Base-by-base conservation (phyloP, 2,329 filamentous ascomycete species). In the Aspergillus jensenii region DNA sequence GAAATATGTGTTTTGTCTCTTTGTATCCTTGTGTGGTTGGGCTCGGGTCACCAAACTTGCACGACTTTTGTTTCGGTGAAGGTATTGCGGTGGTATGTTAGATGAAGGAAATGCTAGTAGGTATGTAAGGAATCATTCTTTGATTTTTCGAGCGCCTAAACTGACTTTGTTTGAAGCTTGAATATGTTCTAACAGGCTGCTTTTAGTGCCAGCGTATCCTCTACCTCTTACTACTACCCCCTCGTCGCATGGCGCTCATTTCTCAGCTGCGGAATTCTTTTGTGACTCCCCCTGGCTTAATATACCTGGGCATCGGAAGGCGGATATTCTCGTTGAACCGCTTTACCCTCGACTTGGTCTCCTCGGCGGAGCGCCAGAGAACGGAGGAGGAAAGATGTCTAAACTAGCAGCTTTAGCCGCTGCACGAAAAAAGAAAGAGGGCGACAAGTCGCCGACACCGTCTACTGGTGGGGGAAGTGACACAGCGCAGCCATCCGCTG, bases 331-430 rank as follows among this genome's bases (percentile, higher is more conserved):
- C 39, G 76, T 90, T 50, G 81, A 87, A 41, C 85, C 82, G 74
- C 58, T 83, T 37, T 77, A 77, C 61, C 86, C 83, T 53, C 79
- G 78, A 48, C 84, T 87, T 17, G 89, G 91, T 2, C 80, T 99
- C 0, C 76, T 96, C 2, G 96, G 95, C 31, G 96, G 95, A 35
- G 84, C 86, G 8, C 69, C 86, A 2, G 83, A 85, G 48, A 77
- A 77, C 12, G 69, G 33, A 11, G 52, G 78, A n/a, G 82, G 85
- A 3, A 95, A 93, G 69, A 82, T 90, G 74, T 96, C 93, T 5
- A 99, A 99, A 69, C 80, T 99, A 46, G 93, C 96, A 67, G 91
- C 91, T 48, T 79, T 99, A 43, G 93, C 93, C 52, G 91, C 91
- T 35, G 89, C 90, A 54, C 84, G 92, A 27, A 93, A 92, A 72